A percentile compares a stretch with the other conserved stretches of the same genome.
Conservation (phyloP, 805 yeast species). For the Schwanniomyces yamadae region DNA sequence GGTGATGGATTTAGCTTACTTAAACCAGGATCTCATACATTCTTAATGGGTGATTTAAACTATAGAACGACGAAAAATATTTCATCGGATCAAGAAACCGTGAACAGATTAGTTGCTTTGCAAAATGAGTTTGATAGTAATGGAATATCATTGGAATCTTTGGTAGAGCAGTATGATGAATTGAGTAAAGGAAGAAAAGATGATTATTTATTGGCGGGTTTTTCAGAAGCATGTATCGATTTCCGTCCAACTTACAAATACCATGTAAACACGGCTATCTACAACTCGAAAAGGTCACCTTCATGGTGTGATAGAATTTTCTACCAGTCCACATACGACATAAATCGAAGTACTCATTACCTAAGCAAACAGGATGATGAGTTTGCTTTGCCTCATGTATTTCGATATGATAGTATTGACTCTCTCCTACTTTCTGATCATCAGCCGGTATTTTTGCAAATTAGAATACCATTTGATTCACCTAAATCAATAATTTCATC, state of each 20-base stretch:
- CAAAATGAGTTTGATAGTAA: conserved; percentile 19
- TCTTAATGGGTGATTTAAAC: conserved; percentile 84
- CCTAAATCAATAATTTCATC: conserved; percentile 33
- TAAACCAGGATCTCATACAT: conserved; percentile 56
- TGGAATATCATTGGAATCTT: conserved; percentile 12
- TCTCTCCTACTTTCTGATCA: conserved; percentile 68
- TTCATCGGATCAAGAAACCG: conserved; percentile 8
- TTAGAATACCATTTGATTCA: conserved; percentile 45
- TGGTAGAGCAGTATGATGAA: conserved; percentile 48
- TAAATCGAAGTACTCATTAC: conserved; percentile 1
- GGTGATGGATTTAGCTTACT: conserved; percentile 55
- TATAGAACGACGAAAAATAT: conserved; percentile 53
- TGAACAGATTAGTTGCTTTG: conserved; percentile 21
- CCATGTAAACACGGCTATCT: conserved; percentile 47
- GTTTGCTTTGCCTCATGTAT: conserved; percentile 22
- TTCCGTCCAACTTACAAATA: conserved; percentile 86
- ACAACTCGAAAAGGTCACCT: conserved; percentile 61
- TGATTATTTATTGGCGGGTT: conserved; percentile 56
- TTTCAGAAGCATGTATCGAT: conserved; percentile 59
- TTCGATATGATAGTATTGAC: conserved; percentile 49
- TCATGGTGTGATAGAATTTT: conserved; percentile 91
- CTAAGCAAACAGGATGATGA: neutral
- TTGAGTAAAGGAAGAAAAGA: conserved; percentile 39
- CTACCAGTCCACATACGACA: conserved; percentile 45
- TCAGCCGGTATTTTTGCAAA: conserved; percentile 63